Evolutionary conservation across 164 flowering plant species (phyloP).

Genomic region (Euptelea pleiosperma): DNA sequence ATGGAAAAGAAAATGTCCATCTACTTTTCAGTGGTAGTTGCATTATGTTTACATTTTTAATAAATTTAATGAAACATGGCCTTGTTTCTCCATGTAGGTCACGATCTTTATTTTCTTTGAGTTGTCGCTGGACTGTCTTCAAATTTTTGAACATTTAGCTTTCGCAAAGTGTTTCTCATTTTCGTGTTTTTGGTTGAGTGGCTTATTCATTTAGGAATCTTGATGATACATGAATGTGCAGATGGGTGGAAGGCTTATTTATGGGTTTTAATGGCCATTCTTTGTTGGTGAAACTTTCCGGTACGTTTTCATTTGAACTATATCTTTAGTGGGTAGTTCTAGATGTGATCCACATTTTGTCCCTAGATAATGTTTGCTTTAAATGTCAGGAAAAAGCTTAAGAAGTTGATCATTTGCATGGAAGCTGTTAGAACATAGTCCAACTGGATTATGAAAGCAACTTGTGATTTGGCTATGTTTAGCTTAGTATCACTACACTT

Average conservation of each 20-base stretch:
- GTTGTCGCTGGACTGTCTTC: not conserved
- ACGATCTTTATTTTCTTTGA: not conserved
- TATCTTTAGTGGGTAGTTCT: not conserved
- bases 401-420: too few relatives aligned
- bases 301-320: constrained; percentile 18
- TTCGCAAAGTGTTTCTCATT: not conserved
- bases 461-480: too few relatives aligned
- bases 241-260: constrained; percentile 39
- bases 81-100: not conserved
- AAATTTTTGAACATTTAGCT: constrained; percentile 1
- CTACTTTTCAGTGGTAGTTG: too few relatives aligned
- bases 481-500: too few relatives aligned
- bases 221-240: constrained; percentile 20
- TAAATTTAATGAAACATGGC: not conserved
- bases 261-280: constrained; percentile 22
- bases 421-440: too few relatives aligned
- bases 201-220: not conserved
- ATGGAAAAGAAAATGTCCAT: too few relatives aligned
- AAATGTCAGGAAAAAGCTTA: too few relatives aligned
- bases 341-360: too few relatives aligned
- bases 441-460: too few relatives aligned
- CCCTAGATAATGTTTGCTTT: not conserved
- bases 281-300: constrained; percentile 28
- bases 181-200: not conserved
- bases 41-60: not conserved